A percentile compares a stretch with the other conserved stretches of the same genome.
Evolutionary conservation across 176 grass and related monocot genomes (phyloP).

Genomic region (Hordeum marinum): DNA sequence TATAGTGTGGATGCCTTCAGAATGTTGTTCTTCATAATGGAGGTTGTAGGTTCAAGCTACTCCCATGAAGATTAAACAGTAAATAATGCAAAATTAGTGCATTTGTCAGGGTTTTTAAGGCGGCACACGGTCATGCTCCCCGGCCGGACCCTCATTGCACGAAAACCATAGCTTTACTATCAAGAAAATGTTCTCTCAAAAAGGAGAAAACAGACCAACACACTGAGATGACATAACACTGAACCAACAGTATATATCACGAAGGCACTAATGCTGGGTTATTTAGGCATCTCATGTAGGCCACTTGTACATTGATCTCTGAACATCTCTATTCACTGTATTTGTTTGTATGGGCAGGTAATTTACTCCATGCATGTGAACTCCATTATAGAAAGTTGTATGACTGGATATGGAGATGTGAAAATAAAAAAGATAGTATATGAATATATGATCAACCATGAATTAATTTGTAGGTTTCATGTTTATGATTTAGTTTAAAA

Average conservation of each 20-base stretch:
- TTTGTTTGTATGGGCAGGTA: constrained; percentile 7
- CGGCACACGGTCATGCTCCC: too few relatives aligned
- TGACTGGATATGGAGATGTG: neutral
- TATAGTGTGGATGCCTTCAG: too few relatives aligned
- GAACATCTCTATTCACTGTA: neutral
- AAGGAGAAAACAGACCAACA: neutral
- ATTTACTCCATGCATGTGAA: neutral
- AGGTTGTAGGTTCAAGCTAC: too few relatives aligned
- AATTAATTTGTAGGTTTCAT: neutral
- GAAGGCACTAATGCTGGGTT: neutral
- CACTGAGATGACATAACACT: neutral
- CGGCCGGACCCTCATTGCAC: neutral
- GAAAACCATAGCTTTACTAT: neutral
- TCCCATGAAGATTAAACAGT: too few relatives aligned
- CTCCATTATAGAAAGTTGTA: neutral
- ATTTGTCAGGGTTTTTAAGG: too few relatives aligned
- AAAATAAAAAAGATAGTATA: neutral
- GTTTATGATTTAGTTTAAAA: neutral
- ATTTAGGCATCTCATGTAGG: neutral
- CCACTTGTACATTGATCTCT: neutral
- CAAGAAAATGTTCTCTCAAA: neutral
- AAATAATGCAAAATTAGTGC: too few relatives aligned
- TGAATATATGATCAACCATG: neutral
- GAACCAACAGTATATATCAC: neutral
- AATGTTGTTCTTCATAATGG: too few relatives aligned